Evolutionary conservation across 306 rosid species (phyloP), one percentile per base, ranked within the genome.

Genomic region (Glycyrrhiza uralensis): DNA sequence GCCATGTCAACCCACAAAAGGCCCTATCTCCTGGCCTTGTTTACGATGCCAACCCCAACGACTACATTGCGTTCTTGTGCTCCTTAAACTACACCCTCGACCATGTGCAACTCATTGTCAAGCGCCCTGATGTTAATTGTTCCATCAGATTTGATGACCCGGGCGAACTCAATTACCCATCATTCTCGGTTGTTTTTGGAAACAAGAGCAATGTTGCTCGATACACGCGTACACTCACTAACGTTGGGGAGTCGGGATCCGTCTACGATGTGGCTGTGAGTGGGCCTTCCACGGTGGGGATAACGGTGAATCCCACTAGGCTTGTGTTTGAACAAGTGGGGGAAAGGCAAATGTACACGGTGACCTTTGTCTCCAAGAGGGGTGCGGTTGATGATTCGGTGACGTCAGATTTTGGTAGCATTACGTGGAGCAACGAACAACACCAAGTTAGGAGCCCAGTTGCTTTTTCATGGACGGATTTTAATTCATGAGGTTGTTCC

Each of bases 11-110:
- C 76, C 98, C 98, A 4, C 88, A 76, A 56, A 85, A 76, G 28
- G 98, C 98, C 5, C 69, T 94, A 36, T 77, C 91, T 0, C 98
- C 98, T 0, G 97, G 98, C 4, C 96, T 94, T 2, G 79, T 94
- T 5, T 94, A 94, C 2, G 96, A 94, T 42, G 81, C 83, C 14
- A 46, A 87, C 0, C 18, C 74, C 1, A 4, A 46, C 0, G 96
- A 91, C 3, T 93, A 93, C 80, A 28, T 87, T 23, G 57, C 84
- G 1, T 94, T 94, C 77, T 39, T 94, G 61, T 94, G 98, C 71
- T 85, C 98, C 52, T 59, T 91, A 74, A 86, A 68, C 49, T 94
- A 94, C 83, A 49, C 68, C 20, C 67, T 66, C 0, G 83, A 83
- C 0, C 94, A 76, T 6, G 76, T 94, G 22, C 92, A 86, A 69